Base-by-base conservation (phyloP, 129 eudicot genomes). In the Lonicera japonica region DNA sequence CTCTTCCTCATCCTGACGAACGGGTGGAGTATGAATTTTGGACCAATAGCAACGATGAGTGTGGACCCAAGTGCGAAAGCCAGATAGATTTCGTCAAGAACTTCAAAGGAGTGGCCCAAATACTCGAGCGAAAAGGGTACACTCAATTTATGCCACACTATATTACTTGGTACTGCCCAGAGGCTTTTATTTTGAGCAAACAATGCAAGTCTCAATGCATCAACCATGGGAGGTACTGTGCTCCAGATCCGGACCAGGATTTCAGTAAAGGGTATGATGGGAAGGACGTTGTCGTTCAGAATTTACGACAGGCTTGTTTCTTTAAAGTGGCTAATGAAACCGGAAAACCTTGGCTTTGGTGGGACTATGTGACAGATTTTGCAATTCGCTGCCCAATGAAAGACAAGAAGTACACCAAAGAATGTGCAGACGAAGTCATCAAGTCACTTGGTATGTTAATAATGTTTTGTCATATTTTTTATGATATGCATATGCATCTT, bases 201-300 rank as follows among this genome's bases (percentile, higher is more conserved):
- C 87, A 85, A 68, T 89, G 96, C 65, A 72, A 54, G 65, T 82
- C 90, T 24, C 95, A 89, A 67, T 89, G 96, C 75, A 89, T 89
- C 65, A 85, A 85, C 70, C 78, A 85, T 50, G 96, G 96, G 51
- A 79, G 83, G 68, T 89, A 89, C 64, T 89, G 96, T 67, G 90
- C 95, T 45, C 96, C 96, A 7, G 95, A 89, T 74, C 95, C 95
- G 2, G 96, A 89, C 65, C 77, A 75, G 73, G 94, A 88, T 75
- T 88, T 88, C 48, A 76, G 79, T 69, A 75, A 59, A 68, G 96
- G 96, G 24, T 89, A 89, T 66, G 79, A 75, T 23, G 95, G 95
- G 67, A 89, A 80, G 45, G 80, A 89, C 56, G 96, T 89, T 24
- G 90, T 89, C 18, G 43, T 72, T 76, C 95, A 89, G 58, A 85